These are phyloP conservation scores for Pseudopyrenochaeta lycopersici DNA, from an alignment of 2,329 filamentous ascomycete species.

Conservation along the genomic window DNA sequence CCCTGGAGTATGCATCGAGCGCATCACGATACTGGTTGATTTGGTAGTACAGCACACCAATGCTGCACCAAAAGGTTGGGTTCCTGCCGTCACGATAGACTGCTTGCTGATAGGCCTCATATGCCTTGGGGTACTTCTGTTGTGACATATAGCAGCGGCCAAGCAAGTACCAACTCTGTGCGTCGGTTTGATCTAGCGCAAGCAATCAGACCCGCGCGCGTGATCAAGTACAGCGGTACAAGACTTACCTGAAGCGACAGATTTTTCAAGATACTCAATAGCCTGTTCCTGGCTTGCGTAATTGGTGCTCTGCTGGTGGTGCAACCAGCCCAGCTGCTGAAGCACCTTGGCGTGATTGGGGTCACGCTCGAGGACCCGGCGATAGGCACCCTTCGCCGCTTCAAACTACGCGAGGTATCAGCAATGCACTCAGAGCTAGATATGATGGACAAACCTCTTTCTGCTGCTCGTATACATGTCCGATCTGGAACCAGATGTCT, in stretches of 20 bases:
- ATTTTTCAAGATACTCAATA: slow-evolving; percentile 97
- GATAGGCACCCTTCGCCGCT: slow-evolving; percentile 89
- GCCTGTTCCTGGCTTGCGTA: slow-evolving; percentile 94
- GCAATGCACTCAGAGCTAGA: neutral
- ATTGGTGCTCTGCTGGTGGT: slow-evolving; percentile 93
- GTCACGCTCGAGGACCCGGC: slow-evolving; percentile 90
- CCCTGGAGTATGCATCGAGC: slow-evolving; percentile 94
- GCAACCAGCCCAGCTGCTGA: slow-evolving; percentile 96
- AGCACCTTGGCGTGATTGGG: slow-evolving; percentile 97
- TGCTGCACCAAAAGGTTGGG: slow-evolving; percentile 99
- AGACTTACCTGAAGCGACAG: slow-evolving; percentile 82
- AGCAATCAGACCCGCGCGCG: slow-evolving; percentile 24
- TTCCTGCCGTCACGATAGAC: slow-evolving; percentile 98
- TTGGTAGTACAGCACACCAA: slow-evolving; percentile 98
- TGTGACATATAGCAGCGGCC: slow-evolving; percentile 99
- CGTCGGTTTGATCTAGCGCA: slow-evolving; percentile 82
- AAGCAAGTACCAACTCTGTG: slow-evolving; percentile 98
- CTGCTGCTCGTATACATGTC: slow-evolving; percentile 97
- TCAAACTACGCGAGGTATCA: slow-evolving; percentile 74
- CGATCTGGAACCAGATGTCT: slow-evolving; percentile 99
- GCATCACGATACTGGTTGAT: slow-evolving; percentile 99
- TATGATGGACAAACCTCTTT: slow-evolving; percentile 82
- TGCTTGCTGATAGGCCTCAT: slow-evolving; percentile 97
- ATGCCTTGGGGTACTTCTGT: slow-evolving; percentile 98
- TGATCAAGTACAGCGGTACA: slow-evolving; percentile 16